phyloP scores from a whole-genome alignment of 2,329 filamentous ascomycete species.

The Phaeosphaeriaceae sp. region DNA sequence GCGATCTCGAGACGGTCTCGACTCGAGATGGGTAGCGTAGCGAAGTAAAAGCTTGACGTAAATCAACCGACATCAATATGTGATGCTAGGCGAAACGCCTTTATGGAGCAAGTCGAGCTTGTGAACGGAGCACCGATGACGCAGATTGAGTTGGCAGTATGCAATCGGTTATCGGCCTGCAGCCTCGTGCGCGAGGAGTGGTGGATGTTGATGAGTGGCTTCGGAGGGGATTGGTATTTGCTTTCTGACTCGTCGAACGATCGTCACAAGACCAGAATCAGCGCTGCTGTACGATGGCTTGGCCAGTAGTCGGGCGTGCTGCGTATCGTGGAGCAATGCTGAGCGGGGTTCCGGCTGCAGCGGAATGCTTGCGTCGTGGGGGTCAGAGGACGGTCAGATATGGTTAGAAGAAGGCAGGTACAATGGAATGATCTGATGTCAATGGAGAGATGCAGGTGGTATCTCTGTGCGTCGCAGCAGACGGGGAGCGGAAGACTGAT shows the following conservation, averaged over 20 bases:
- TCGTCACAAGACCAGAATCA: conserved; percentile 45
- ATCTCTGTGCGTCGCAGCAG: neutral
- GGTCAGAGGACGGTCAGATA: conserved; percentile 21
- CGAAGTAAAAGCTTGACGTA: conserved; percentile 61
- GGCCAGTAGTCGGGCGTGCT: conserved; percentile 26
- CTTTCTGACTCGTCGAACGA: conserved; percentile 30
- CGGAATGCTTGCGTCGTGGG: conserved; percentile 37
- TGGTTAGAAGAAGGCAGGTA: conserved; percentile 29
- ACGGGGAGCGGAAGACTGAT: conserved; percentile 35
- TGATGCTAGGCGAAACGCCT: conserved; percentile 37
- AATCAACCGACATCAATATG: conserved; percentile 66
- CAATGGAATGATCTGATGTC: neutral
- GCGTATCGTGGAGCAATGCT: conserved; percentile 29
- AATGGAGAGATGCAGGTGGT: conserved; percentile 8
- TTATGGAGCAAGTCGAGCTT: conserved; percentile 24
- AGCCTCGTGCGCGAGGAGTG: conserved; percentile 25
- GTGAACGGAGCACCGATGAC: conserved; percentile 22
- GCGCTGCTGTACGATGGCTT: conserved; percentile 41
- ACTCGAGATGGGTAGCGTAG: conserved; percentile 64
- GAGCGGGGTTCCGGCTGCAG: conserved; percentile 31
- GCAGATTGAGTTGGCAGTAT: conserved; percentile 25
- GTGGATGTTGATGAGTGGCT: conserved; percentile 32
- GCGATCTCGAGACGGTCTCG: conserved; percentile 63
- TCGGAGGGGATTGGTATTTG: conserved; percentile 24
- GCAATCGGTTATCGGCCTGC: conserved; percentile 28